Conservation (phyloP, 441 rosid genomes). For the Lepidium campestre region DNA sequence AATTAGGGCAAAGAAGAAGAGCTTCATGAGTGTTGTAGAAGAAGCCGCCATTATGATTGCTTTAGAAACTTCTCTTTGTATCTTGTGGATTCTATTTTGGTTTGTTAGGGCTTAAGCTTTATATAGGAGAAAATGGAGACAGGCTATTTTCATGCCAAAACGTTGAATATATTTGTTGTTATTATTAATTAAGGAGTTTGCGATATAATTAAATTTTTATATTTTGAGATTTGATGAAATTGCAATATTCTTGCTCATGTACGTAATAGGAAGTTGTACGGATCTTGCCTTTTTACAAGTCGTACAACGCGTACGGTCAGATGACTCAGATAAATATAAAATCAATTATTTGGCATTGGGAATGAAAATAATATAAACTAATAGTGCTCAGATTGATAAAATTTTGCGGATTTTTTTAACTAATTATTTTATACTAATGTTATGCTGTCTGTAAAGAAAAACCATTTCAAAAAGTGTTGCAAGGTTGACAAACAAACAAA, state of each 20-base stretch:
- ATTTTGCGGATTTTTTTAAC: neutral
- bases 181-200: no score
- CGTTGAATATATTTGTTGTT: neutral
- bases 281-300: constrained; percentile 8
- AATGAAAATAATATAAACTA: neutral
- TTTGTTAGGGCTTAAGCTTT: neutral
- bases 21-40: neutral
- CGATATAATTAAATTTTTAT: no score
- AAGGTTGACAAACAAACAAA: neutral
- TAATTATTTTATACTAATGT: no score
- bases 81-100: neutral
- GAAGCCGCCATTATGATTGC: neutral
- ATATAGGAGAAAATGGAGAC: neutral
- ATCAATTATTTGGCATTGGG: neutral
- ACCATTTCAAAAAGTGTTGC: neutral
- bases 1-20: neutral
- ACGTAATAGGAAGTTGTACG: constrained; percentile 9
- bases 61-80: neutral
- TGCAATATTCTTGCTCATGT: neutral
- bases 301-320: neutral
- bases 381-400: neutral
- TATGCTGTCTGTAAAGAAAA: neutral
- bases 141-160: neutral
- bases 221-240: neutral
- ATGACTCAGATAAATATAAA: no score